These are phyloP conservation scores for Avena eriantha DNA, from an alignment of 176 grass and related monocot species.

Conservation along the genomic window DNA sequence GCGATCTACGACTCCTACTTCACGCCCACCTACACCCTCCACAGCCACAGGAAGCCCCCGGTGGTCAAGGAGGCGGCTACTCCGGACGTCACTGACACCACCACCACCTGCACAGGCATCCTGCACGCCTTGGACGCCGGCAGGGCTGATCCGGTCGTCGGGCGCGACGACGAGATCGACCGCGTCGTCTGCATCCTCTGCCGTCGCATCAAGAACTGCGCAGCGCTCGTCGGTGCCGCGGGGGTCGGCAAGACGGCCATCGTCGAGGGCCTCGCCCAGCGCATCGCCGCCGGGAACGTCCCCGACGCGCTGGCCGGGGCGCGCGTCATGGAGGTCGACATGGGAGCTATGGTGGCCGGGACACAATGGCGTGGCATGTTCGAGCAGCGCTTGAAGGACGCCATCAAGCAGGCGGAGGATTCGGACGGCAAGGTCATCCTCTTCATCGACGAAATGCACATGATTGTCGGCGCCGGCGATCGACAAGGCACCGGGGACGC, in stretches of 20 bases:
- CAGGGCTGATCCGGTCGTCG: slow-evolving; percentile 44
- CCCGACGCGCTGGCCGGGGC: background rate
- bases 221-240: background rate
- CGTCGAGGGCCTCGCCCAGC: background rate
- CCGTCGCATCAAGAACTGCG: background rate
- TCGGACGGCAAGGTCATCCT: background rate
- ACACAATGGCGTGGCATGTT: background rate
- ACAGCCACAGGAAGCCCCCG: no score
- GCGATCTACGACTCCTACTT: no score
- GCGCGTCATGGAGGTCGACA: background rate
- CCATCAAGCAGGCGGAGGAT: no score
- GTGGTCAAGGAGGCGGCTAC: no score
- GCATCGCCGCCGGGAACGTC: slow-evolving; percentile 7
- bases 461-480: no score
- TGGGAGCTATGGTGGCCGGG: slow-evolving; percentile 19
- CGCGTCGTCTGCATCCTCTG: background rate
- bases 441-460: slow-evolving; percentile 22
- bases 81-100: no score
- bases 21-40: no score
- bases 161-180: background rate
- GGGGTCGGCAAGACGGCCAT: slow-evolving; percentile 1
- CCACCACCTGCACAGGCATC: no score
- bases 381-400: no score
- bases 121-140: background rate
- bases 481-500: background rate